A percentile compares a stretch with the other conserved stretches of the same genome.
These are phyloP conservation scores for Ulota crispa DNA, from an alignment of 225 moss, liverwort and hornwort genomes.

Conservation along the genomic window DNA sequence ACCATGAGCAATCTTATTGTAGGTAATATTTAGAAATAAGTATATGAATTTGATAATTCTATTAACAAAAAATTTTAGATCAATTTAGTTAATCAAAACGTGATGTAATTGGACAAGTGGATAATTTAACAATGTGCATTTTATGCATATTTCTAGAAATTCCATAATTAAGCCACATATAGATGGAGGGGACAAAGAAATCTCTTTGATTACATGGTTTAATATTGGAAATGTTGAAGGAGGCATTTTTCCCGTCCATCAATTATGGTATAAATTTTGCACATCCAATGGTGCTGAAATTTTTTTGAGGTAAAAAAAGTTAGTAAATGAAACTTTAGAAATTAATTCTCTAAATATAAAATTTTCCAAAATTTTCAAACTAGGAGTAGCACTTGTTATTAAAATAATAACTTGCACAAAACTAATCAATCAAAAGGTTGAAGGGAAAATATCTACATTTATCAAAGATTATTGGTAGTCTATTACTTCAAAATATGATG, in stretches of 20 bases:
- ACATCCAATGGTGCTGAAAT: neutral
- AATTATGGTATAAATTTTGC: neutral
- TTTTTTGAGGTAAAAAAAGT: neutral
- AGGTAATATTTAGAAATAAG: neutral
- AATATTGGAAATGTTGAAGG: too few species aligned
- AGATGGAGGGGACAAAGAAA: too few species aligned
- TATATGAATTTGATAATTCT: neutral
- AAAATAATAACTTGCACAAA: neutral
- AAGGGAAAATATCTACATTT: neutral
- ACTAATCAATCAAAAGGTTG: neutral
- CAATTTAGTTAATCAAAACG: too few species aligned
- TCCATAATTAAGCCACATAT: too few species aligned
- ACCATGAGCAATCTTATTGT: neutral
- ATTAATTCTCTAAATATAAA: neutral
- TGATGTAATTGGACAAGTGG: too few species aligned
- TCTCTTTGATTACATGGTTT: too few species aligned
- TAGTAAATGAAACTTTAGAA: neutral
- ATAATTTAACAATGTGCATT: too few species aligned
- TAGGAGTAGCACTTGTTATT: accelerated
- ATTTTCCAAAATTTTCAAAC: neutral
- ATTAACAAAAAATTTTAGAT: neutral
- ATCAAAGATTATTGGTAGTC: neutral
- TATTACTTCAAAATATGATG: neutral
- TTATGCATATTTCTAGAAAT: too few species aligned
- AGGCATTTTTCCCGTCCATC: neutral